These are phyloP conservation scores for Phytopythium chamaehyphon DNA, from an alignment of 352 stramenopile genomes.

Conservation along the genomic window DNA sequence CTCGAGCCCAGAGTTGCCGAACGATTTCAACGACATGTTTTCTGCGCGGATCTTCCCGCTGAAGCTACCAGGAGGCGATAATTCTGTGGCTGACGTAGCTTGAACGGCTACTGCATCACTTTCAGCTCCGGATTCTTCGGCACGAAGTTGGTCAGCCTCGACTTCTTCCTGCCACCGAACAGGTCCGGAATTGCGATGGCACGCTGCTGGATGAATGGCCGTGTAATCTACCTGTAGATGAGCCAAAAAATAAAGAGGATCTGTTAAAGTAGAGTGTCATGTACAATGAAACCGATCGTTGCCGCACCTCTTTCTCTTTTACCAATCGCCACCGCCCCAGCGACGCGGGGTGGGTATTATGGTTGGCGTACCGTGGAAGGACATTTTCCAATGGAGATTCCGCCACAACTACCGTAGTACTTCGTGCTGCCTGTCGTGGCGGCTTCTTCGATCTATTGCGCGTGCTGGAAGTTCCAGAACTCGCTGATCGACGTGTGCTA, in stretches of 20 bases:
- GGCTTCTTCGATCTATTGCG: conserved; percentile 3
- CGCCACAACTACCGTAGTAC: background rate
- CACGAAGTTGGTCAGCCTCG: conserved; percentile 19
- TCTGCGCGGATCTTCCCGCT: too few species aligned
- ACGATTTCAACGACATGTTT: conserved; percentile 23
- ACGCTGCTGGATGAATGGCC: conserved; percentile 40
- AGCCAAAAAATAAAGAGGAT: background rate
- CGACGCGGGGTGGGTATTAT: conserved; percentile 53
- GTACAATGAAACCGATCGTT: background rate
- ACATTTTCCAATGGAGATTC: background rate
- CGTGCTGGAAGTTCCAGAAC: conserved; percentile 1
- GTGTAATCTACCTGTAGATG: conserved; percentile 15
- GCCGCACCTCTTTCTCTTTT: conserved; percentile 38
- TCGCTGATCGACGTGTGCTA: conserved; percentile 2
- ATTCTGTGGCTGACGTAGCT: too few species aligned
- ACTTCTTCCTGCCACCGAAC: conserved; percentile 45
- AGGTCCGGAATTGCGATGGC: conserved; percentile 19
- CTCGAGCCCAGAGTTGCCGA: conserved; percentile 44
- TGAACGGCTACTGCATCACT: conserved; percentile 22
- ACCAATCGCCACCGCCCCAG: conserved; percentile 57
- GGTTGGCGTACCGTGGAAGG: conserved; percentile 6
- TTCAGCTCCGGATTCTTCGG: conserved; percentile 16
- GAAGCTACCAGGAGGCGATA: too few species aligned
- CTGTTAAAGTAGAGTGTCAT: background rate
- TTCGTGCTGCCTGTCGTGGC: background rate